Conservation (phyloP, 179 eudicot genomes). For the Sideroxylon spinosum region DNA sequence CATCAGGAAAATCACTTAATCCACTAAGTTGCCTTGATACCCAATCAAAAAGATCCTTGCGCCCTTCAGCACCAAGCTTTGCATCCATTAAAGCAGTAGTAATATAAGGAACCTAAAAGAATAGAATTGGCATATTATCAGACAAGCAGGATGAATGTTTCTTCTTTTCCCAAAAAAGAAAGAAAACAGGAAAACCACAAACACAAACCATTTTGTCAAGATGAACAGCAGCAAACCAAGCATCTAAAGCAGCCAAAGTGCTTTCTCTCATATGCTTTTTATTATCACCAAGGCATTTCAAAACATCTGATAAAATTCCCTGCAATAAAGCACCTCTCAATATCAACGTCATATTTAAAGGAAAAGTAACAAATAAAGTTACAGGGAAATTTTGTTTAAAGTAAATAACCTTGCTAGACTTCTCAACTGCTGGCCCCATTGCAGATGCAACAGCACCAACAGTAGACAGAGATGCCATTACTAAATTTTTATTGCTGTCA, state of each 20-base stretch:
- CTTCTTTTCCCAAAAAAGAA: too few species aligned
- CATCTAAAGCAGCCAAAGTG: slow-evolving; percentile 67
- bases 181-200: too few species aligned
- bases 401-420: slow-evolving; percentile 75
- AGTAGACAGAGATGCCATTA: slow-evolving; percentile 75
- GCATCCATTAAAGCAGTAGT: slow-evolving; percentile 66
- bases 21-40: slow-evolving; percentile 62
- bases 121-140: not conserved
- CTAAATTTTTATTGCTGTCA: slow-evolving; percentile 88
- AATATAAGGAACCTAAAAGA: slow-evolving; percentile 67
- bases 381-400: not conserved
- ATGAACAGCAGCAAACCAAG: slow-evolving; percentile 88
- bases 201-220: slow-evolving; percentile 89
- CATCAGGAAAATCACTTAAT: slow-evolving; percentile 71
- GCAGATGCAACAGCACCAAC: slow-evolving; percentile 88
- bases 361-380: not conserved
- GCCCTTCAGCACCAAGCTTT: slow-evolving; percentile 97
- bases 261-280: slow-evolving; percentile 98
- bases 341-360: not conserved
- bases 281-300: slow-evolving; percentile 97
- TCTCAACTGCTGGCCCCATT: slow-evolving; percentile 92
- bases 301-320: slow-evolving; percentile 87
- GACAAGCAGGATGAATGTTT: not conserved
- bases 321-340: slow-evolving; percentile 30
- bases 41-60: slow-evolving; percentile 99